Percentiles rank a stretch among this genome's conserved stretches.
phyloP scores from a whole-genome alignment of 306 rosid genomes.

The Cajanus cajan region DNA sequence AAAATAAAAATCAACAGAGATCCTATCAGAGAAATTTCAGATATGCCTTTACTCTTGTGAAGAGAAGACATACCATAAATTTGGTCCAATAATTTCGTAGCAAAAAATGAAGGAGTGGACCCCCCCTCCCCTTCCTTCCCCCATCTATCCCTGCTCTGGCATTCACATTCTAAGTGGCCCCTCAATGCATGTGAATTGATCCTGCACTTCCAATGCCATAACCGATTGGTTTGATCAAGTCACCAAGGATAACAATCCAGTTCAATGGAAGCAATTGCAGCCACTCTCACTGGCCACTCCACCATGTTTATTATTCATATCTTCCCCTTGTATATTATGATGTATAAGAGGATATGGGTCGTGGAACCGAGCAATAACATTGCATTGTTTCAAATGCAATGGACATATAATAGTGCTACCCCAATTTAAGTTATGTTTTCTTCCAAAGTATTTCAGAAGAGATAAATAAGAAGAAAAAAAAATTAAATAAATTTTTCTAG shows the following conservation, averaged over 20 bases:
- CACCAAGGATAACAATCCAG: background rate
- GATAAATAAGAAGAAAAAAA: too few species aligned
- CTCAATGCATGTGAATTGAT: slow-evolving; percentile 23
- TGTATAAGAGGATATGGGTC: background rate
- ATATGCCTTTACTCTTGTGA: background rate
- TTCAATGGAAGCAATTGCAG: background rate
- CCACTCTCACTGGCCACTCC: background rate
- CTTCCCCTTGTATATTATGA: too few species aligned
- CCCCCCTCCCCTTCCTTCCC: background rate
- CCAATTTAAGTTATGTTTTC: too few species aligned
- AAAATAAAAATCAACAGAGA: too few species aligned
- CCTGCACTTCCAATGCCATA: background rate
- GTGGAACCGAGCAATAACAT: background rate
- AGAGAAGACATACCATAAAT: slow-evolving; percentile 25
- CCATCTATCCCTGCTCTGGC: slow-evolving; percentile 20
- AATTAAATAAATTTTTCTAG: too few species aligned
- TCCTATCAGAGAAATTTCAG: too few species aligned
- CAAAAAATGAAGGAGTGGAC: slow-evolving; percentile 19
- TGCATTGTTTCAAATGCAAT: background rate
- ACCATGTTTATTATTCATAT: background rate
- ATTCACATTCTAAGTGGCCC: slow-evolving; percentile 14
- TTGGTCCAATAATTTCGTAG: slow-evolving; percentile 25
- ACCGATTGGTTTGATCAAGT: background rate
- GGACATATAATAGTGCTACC: too few species aligned
- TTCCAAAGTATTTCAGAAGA: too few species aligned